phyloP scores from a whole-genome alignment of 441 rosid species.

The Syzygium syzygioides region DNA sequence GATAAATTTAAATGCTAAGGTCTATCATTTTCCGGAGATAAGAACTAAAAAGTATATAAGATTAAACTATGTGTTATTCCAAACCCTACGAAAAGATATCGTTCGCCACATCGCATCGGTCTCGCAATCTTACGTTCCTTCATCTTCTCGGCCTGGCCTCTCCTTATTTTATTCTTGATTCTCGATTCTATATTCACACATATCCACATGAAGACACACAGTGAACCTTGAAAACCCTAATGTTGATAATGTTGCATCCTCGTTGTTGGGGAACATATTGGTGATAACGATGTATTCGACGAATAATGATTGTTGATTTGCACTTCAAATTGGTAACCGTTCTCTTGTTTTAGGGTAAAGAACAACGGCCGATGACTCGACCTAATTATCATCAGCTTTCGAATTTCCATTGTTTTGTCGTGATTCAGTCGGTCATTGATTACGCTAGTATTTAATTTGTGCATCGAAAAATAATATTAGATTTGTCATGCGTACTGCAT shows the following conservation, averaged over 20 bases:
- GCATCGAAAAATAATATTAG: neutral
- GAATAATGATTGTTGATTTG: neutral
- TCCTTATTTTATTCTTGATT: neutral
- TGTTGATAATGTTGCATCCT: neutral
- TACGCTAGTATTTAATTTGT: neutral
- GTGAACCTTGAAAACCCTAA: neutral
- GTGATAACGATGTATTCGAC: neutral
- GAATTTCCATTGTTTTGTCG: neutral
- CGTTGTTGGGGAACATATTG: neutral
- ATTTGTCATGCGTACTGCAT: rapidly evolving
- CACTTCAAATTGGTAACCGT: neutral
- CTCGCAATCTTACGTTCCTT: neutral
- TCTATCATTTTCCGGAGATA: neutral
- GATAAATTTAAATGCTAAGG: neutral
- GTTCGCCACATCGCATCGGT: neutral
- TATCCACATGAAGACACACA: neutral
- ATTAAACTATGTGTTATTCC: neutral
- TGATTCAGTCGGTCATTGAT: neutral
- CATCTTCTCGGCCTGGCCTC: neutral
- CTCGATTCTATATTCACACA: neutral
- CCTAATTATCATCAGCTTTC: neutral
- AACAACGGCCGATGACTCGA: neutral
- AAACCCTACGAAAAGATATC: neutral
- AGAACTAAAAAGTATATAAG: neutral
- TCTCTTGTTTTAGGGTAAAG: neutral